phyloP scores from a whole-genome alignment of 139 green algal species.

The Chlamydomonas sphaeroides region DNA sequence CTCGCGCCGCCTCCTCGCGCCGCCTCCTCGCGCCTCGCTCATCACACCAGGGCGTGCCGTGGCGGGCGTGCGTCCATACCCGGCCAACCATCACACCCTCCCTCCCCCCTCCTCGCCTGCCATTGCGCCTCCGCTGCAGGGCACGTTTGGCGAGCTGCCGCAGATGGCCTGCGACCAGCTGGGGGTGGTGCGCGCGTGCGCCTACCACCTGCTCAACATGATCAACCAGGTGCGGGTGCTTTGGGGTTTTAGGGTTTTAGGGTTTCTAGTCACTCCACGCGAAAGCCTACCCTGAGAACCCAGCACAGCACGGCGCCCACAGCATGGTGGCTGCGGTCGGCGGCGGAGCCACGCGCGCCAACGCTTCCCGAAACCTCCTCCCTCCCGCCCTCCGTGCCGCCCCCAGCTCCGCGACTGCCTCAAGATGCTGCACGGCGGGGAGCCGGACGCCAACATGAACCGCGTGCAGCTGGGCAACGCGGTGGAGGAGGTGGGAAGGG shows the following conservation, averaged over 20 bases:
- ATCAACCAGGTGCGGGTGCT: constrained; percentile 42
- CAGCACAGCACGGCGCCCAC: no score
- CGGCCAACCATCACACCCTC: neutral
- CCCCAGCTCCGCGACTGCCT: constrained; percentile 35
- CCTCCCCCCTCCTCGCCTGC: neutral
- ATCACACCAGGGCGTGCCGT: no score
- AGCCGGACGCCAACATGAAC: constrained; percentile 11
- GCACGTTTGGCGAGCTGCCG: constrained; percentile 55
- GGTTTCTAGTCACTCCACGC: no score
- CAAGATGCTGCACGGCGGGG: constrained; percentile 37
- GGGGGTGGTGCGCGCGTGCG: constrained; percentile 49
- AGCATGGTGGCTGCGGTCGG: no score
- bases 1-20: no score
- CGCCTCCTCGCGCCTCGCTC: no score
- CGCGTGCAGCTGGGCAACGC: constrained; percentile 35
- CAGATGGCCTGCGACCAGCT: constrained; percentile 42
- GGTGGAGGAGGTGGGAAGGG: constrained; percentile 43
- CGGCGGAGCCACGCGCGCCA: no score
- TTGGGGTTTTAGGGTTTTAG: no score
- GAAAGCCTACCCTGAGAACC: no score
- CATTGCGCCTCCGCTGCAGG: neutral
- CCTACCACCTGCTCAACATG: constrained; percentile 63
- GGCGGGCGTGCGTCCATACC: no score
- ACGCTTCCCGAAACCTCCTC: no score
- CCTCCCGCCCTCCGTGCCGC: no score